Percentiles rank a stretch among this genome's conserved stretches.
These are phyloP conservation scores for Phanerochaete carnosa DNA, from an alignment of 768 basidiomycete genomes.

Conservation along the genomic window DNA sequence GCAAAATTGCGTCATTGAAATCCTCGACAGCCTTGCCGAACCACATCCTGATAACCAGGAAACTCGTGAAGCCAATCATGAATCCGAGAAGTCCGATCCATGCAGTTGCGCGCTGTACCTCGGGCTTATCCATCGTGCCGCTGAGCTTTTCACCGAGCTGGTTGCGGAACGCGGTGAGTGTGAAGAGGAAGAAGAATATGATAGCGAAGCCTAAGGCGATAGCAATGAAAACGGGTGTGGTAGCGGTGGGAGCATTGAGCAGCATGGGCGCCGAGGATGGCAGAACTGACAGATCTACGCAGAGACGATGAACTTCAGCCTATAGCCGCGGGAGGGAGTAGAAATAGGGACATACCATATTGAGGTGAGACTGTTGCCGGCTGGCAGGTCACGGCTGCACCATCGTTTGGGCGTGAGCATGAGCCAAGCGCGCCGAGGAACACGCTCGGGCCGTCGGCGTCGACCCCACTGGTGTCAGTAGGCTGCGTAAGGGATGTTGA, in stretches of 20 bases:
- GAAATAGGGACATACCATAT: constrained; percentile 49
- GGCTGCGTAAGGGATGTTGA: constrained; percentile 41
- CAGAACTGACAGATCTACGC: constrained; percentile 61
- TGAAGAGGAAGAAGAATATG: constrained; percentile 65
- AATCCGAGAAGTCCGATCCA: constrained; percentile 81
- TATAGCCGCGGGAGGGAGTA: not conserved
- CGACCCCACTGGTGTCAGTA: constrained; percentile 13
- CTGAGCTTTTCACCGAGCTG: constrained; percentile 51
- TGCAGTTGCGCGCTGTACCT: constrained; percentile 55
- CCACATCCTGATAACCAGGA: constrained; percentile 75
- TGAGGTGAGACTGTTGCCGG: constrained; percentile 48
- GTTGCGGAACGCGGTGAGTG: constrained; percentile 62
- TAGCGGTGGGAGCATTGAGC: constrained; percentile 56
- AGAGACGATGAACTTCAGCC: not conserved
- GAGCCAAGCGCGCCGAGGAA: constrained; percentile 71
- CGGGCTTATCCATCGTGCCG: constrained; percentile 49
- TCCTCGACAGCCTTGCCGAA: constrained; percentile 77
- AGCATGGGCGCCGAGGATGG: constrained; percentile 53
- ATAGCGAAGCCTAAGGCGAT: constrained; percentile 53
- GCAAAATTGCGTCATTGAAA: constrained; percentile 62
- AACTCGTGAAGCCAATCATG: constrained; percentile 65
- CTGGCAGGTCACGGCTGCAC: constrained; percentile 53
- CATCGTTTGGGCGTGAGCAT: constrained; percentile 52
- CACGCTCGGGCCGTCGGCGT: constrained; percentile 64
- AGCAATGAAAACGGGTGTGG: constrained; percentile 62